Evolutionary conservation across 2,329 filamentous ascomycete species (phyloP).

Genomic region (Cladosporium cucumerinum): DNA sequence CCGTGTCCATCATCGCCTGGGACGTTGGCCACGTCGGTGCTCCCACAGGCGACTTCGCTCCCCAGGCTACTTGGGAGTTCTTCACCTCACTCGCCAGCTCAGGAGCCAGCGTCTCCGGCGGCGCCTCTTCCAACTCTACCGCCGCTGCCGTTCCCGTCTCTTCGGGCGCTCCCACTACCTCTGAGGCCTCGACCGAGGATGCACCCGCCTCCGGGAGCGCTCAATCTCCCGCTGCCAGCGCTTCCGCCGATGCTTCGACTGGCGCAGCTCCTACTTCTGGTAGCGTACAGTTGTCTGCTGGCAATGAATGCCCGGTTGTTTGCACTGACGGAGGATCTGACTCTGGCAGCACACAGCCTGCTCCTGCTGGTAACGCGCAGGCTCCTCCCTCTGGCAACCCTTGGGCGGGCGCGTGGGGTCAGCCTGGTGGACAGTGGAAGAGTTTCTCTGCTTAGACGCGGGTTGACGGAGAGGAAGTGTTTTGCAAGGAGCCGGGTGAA

Average conservation of each 20-base stretch:
- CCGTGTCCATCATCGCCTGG: conserved; percentile 15
- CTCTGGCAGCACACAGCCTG: background rate
- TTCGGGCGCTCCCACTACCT: background rate
- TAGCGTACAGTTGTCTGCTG: background rate
- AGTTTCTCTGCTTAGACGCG: background rate
- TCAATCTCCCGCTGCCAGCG: background rate
- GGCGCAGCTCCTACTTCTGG: background rate
- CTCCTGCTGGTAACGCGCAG: background rate
- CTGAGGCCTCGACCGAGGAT: background rate
- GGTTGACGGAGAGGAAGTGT: background rate
- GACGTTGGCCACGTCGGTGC: conserved; percentile 10
- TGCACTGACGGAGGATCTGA: background rate
- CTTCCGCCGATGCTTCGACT: background rate
- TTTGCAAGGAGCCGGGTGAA: background rate
- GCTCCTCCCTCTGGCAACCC: background rate
- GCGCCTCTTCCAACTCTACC: conserved; percentile 11
- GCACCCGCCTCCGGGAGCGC: background rate
- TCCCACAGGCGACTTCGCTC: conserved; percentile 2
- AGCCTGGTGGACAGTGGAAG: conserved; percentile 1
- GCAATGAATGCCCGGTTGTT: background rate
- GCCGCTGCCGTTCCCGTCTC: background rate
- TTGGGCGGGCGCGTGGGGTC: background rate
- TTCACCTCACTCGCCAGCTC: background rate
- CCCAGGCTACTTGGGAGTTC: conserved; percentile 15
- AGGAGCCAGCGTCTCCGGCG: background rate